phyloP scores from a whole-genome alignment of 352 stramenopile genomes.

The Paralagenidium karlingii region DNA sequence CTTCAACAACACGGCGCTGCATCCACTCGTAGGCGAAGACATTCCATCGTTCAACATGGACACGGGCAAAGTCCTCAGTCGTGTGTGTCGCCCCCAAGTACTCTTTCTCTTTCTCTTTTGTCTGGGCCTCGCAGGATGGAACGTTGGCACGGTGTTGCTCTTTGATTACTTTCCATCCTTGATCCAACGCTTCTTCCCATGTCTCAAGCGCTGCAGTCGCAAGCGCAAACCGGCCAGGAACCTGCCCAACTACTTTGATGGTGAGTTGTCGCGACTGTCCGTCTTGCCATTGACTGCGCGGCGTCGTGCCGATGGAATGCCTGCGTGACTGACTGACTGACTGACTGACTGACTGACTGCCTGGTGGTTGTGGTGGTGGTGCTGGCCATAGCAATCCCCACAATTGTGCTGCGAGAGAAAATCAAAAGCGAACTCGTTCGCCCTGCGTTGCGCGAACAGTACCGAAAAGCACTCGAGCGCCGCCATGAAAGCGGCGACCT shows the following conservation, averaged over 20 bases:
- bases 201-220: conserved; percentile 35
- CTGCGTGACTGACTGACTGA: no score
- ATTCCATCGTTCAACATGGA: conserved; percentile 35
- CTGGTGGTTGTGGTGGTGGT: not conserved
- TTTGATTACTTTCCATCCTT: conserved; percentile 56
- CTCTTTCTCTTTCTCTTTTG: conserved; percentile 68
- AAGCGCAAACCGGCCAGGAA: conserved; percentile 38
- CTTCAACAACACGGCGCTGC: conserved; percentile 2
- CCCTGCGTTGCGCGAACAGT: conserved; percentile 26
- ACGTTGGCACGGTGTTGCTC: conserved; percentile 43
- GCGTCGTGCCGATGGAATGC: no score
- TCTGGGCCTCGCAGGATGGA: conserved; percentile 23
- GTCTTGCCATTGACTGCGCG: no score
- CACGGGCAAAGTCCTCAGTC: conserved; percentile 33
- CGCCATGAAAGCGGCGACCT: conserved; percentile 6
- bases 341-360: no score
- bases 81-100: conserved; percentile 57
- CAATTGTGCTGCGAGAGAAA: conserved; percentile 39
- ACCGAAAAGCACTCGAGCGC: conserved; percentile 21
- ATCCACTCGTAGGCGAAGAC: conserved; percentile 18
- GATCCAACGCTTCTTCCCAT: conserved; percentile 37
- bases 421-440: conserved; percentile 14
- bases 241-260: conserved; percentile 79
- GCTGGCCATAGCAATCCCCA: conserved; percentile 30
- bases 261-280: conserved; percentile 8